Evolutionary conservation across 169 alveolate species (phyloP), one percentile per base, ranked within the genome.

Genomic region (Eimeria necatrix): DNA sequence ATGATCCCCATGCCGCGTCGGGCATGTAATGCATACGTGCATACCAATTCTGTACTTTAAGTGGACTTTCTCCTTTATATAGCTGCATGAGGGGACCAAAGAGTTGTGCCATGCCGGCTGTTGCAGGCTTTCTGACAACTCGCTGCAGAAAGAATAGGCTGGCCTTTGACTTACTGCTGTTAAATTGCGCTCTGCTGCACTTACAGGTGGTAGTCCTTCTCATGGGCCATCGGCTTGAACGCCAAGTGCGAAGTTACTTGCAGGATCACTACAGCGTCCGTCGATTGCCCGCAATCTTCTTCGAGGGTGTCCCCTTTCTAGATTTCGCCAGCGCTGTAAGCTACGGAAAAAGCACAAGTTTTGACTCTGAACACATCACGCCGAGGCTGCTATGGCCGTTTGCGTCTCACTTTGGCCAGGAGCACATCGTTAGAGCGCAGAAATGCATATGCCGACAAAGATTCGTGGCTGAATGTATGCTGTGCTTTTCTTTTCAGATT

Each of bases 221-320:
- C 48, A 68, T 24, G 46, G 80, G 80, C 46, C 80, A 68, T 32
- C 80, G 80, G 48, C 80, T 68, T 16, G 80, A 18, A 32, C 48
- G 16, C 10, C 18, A 18, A 9, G 80, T 68, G 80, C 80, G 80
- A 16, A 68, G 8, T 10, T 32, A 68, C 46, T 20, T 68, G 5
- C 14, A 68, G 80, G 4, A 9, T 24, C 46, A 4, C 80, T 68
- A 68, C 80, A 68, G 22, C 16, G 32, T 68, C 32, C 10, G 14
- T 18, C 80, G 32, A 16, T 32, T 68, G 14, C 80, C 80, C 32
- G 80, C 80, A 18, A 68, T 68, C 48, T 68, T 68, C 46, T 9
- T 68, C 32, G 32, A 68, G 16, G 49, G 46, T 4, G 12, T 4
- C 16, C 16, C 80, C 22, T 18, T 24, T 12, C n/a, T 32, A 24